phyloP scores from a whole-genome alignment of 108 stramenopile species.

The Skeletonema potamos region DNA sequence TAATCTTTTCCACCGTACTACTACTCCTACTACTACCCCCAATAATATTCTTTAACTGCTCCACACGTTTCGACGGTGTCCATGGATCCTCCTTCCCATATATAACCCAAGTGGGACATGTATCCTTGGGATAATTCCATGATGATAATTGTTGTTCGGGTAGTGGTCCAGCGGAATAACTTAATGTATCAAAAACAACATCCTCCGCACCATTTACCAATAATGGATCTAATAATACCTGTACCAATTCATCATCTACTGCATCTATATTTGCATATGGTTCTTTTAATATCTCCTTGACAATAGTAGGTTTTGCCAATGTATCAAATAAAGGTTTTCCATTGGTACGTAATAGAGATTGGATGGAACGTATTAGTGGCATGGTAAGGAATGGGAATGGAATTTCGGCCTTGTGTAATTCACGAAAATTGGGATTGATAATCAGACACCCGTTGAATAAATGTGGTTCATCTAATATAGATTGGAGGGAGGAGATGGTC shows the following conservation, averaged over 20 bases:
- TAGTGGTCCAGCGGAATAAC: constrained; percentile 93
- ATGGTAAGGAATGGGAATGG: constrained; percentile 61
- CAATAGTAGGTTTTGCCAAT: constrained; percentile 79
- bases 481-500: constrained; percentile 82
- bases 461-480: constrained; percentile 78
- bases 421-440: constrained; percentile 86
- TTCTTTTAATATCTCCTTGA: constrained; percentile 85
- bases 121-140: constrained; percentile 38
- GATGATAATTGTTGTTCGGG: constrained; percentile 88
- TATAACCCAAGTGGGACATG: constrained; percentile 75
- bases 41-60: constrained; percentile 52
- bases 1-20: constrained; percentile 67
- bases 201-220: constrained; percentile 82
- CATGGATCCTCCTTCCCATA: constrained; percentile 94
- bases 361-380: constrained; percentile 77
- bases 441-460: constrained; percentile 71
- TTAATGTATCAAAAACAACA: constrained; percentile 93
- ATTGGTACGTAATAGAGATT: constrained; percentile 67
- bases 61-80: constrained; percentile 84
- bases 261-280: constrained; percentile 78
- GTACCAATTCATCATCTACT: constrained; percentile 90
- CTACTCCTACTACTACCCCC: neutral
- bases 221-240: constrained; percentile 83
- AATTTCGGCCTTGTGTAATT: constrained; percentile 88
- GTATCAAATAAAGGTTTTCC: constrained; percentile 79